Evolutionary conservation across 163 green algal genomes (phyloP).

Genomic region (Volvox carteri): DNA sequence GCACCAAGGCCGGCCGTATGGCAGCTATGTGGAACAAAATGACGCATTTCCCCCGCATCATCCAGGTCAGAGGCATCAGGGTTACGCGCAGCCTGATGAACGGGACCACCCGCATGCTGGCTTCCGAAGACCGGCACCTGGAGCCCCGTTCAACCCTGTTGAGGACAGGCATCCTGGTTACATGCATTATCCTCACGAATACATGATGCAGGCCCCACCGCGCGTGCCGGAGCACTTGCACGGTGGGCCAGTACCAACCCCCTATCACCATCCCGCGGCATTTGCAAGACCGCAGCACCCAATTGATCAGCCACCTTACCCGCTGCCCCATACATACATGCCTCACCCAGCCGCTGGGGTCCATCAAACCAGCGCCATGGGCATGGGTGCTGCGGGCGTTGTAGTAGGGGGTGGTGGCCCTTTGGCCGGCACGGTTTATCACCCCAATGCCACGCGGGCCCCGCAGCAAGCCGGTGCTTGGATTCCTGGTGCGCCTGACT

Average conservation of each 20-base stretch:
- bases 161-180: background rate
- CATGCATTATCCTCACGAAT: background rate
- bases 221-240: background rate
- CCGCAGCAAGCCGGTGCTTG: background rate
- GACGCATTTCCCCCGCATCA: background rate
- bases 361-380: background rate
- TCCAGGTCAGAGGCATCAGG: background rate
- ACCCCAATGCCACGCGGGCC: background rate
- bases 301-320: conserved; percentile 2
- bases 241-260: background rate
- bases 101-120: background rate
- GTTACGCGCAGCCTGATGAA: background rate
- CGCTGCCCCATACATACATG: background rate
- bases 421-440: background rate
- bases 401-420: background rate
- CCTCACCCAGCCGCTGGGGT: background rate
- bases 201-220: background rate
- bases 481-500: background rate
- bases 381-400: background rate
- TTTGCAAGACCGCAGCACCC: background rate
- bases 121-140: background rate
- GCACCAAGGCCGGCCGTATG: conserved; percentile 6
- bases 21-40: background rate
- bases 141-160: background rate
- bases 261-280: background rate